Percentiles rank a stretch among this genome's conserved stretches.
phyloP scores from a whole-genome alignment of 179 eudicot species.

The Spergularia azorica region DNA sequence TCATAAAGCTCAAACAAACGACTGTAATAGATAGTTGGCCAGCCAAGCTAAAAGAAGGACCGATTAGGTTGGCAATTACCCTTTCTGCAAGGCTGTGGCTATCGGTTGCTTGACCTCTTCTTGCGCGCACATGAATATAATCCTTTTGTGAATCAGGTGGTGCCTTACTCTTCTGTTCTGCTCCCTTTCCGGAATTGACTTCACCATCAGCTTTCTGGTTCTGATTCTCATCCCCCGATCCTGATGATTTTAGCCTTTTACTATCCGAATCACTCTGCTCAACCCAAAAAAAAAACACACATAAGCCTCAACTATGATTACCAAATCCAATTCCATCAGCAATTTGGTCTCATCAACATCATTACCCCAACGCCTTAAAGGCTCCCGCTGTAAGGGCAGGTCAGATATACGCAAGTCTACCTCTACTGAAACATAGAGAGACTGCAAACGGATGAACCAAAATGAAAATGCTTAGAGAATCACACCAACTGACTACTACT shows the following conservation, averaged over 20 bases:
- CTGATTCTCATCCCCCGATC: slow-evolving; percentile 48
- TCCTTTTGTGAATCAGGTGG: slow-evolving; percentile 71
- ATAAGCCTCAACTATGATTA: not conserved
- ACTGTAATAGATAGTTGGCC: not conserved
- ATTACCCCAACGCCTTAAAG: too few species aligned
- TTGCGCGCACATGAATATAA: slow-evolving; percentile 88
- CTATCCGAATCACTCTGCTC: slow-evolving; percentile 62
- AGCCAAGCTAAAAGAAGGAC: not conserved
- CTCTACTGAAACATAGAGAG: too few species aligned
- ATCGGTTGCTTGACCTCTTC: slow-evolving; percentile 95
- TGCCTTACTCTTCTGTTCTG: slow-evolving; percentile 49
- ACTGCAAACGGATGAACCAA: too few species aligned
- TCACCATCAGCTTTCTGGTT: slow-evolving; percentile 53
- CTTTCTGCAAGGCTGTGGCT: slow-evolving; percentile 91
- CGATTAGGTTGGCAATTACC: slow-evolving; percentile 33
- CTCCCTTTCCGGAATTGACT: slow-evolving; percentile 51
- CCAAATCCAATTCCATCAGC: not conserved
- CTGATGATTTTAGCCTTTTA: slow-evolving; percentile 55
- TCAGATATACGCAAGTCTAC: too few species aligned
- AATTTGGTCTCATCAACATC: too few species aligned
- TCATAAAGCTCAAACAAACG: not conserved
- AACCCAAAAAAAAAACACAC: slow-evolving; percentile 12
- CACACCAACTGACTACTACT: too few species aligned
- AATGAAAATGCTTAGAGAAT: too few species aligned
- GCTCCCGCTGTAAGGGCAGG: too few species aligned